Percentiles rank a stretch among this genome's conserved stretches.
Evolutionary conservation across 495 filamentous ascomycete species (phyloP).

Genomic region (Aspergillus conjunctus): DNA sequence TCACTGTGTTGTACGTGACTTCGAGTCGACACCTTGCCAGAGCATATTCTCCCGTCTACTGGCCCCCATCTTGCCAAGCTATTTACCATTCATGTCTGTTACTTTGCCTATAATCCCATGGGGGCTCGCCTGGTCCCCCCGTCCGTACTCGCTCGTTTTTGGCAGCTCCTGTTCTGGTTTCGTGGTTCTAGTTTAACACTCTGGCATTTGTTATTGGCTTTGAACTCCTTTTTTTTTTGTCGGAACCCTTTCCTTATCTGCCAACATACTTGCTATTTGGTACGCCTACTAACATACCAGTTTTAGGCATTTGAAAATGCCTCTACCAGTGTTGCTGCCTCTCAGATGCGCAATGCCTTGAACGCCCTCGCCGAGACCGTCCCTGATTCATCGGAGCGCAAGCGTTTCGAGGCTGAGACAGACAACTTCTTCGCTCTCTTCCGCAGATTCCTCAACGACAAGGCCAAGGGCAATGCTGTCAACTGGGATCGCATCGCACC

Average conservation of each 20-base stretch:
- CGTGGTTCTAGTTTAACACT: too few relatives aligned
- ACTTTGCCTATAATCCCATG: too few relatives aligned
- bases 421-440: constrained; percentile 99
- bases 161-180: too few relatives aligned
- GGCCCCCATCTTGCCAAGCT: too few relatives aligned
- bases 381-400: constrained; percentile 78
- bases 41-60: too few relatives aligned
- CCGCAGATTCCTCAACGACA: constrained; percentile 96
- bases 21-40: too few relatives aligned
- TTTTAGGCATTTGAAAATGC: constrained; percentile 96
- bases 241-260: constrained; percentile 2
- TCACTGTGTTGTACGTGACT: too few relatives aligned
- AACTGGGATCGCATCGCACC: constrained; percentile 97
- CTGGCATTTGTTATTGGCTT: neutral
- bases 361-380: constrained; percentile 91
- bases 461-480: constrained; percentile 93
- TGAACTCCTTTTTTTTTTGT: neutral
- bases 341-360: constrained; percentile 97
- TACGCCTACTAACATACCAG: constrained; percentile 9
- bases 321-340: constrained; percentile 94
- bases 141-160: too few relatives aligned
- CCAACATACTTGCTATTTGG: neutral
- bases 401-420: constrained; percentile 97
- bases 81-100: too few relatives aligned
- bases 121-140: too few relatives aligned